Base-by-base conservation (phyloP, 805 yeast species). In the Barnettozyma californica region DNA sequence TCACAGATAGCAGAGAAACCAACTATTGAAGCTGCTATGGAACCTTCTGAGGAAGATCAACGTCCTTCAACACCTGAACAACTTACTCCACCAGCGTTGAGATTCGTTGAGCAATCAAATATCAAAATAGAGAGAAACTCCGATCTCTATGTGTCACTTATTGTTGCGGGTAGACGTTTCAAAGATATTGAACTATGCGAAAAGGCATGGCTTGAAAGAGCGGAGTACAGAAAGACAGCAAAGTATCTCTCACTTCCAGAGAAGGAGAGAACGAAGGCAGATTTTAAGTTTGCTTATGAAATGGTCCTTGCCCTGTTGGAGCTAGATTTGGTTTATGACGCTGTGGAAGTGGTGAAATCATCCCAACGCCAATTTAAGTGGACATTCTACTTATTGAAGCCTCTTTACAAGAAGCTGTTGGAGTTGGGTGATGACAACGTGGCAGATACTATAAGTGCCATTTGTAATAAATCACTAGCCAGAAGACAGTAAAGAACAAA, bases 191-290 rank as follows among this genome's bases (percentile, higher is more conserved):
- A 69, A 0, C 78, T 84, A 60, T 91, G 90, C 4, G 80, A 80
- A 48, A 64, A 67, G 23, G 70, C 87, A 1, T 90, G 96, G 95
- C 64, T 67, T 2, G 95, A 87, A 58, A 77, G 97, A 58, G 97
- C 97, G 2, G 52, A 62, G 20, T 89, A 75, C 66, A 71, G 97
- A 45, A 78, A 78, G 50, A 73, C 86, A 0, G 21, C 42, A 0
- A 53, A 55, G 3, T 90, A 85, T 69, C 76, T 71, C 45, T 34
- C 48, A 0, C 59, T 80, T 16, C 44, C 69, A 1, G 56, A 67
- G 9, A 45, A 48, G 0, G 61, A 56, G 26, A 79, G 76, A 54
- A 74, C 75, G 39, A 59, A 63, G 4, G 63, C 71, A 4, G 92
- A 84, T 59, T 81, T 81, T 62, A 72, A 68, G 49, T 88, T 90